phyloP scores from a whole-genome alignment of 768 basidiomycete species.

The Chalciporus sphaerocephalus region DNA sequence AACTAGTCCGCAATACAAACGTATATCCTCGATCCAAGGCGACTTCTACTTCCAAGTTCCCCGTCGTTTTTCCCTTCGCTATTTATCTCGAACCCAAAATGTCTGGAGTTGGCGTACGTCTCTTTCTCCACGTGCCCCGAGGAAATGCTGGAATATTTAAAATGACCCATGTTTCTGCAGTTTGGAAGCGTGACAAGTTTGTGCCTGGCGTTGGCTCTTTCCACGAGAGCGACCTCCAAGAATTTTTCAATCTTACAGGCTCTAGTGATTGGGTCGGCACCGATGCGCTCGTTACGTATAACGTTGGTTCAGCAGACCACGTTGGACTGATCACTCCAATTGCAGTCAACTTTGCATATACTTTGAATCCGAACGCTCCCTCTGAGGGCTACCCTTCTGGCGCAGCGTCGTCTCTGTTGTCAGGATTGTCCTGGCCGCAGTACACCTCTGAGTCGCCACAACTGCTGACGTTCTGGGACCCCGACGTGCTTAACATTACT shows the following conservation, averaged over 20 bases:
- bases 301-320: not conserved
- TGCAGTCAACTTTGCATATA: conserved; percentile 18
- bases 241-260: conserved; percentile 12
- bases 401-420: conserved; percentile 6
- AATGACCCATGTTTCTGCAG: not conserved
- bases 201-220: conserved; percentile 15
- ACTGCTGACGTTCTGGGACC: conserved; percentile 9
- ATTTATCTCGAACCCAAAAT: conserved; percentile 11
- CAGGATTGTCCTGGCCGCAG: conserved; percentile 5
- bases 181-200: conserved; percentile 16
- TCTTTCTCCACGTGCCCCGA: not conserved
- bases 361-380: conserved; percentile 4
- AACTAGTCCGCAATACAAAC: conserved; percentile 37
- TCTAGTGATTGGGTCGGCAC: conserved; percentile 11
- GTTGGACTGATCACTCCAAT: not conserved
- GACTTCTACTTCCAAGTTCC: conserved; percentile 33
- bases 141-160: not conserved
- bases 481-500: conserved; percentile 9
- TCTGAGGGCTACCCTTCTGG: conserved; percentile 6
- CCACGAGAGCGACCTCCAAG: conserved; percentile 16
- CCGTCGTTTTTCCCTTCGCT: conserved; percentile 5
- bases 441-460: not conserved
- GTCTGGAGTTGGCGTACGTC: conserved; percentile 13
- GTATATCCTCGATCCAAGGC: conserved; percentile 36
- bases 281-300: conserved; percentile 9